Evolutionary conservation across 2,329 filamentous ascomycete species (phyloP).

Genomic region (Fusarium sacchari): DNA sequence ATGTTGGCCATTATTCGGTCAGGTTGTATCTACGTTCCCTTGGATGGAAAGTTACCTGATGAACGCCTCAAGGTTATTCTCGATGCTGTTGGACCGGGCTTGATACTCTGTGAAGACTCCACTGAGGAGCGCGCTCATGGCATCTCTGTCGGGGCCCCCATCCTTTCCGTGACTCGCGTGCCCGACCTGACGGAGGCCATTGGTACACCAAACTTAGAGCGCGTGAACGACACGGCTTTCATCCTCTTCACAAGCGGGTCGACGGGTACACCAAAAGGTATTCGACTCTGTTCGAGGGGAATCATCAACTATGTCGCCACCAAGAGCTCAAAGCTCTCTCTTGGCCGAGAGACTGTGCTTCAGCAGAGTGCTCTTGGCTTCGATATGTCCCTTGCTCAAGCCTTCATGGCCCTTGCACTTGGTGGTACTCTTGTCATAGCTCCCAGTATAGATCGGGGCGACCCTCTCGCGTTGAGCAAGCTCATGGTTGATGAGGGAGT

Average conservation of each 20-base stretch:
- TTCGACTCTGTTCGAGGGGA: background rate
- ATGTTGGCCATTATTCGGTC: background rate
- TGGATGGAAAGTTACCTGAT: background rate
- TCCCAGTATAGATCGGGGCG: background rate
- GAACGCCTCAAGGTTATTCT: background rate
- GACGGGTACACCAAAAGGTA: background rate
- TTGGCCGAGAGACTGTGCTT: background rate
- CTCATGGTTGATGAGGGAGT: background rate
- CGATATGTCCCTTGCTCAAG: background rate
- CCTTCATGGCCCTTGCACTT: background rate
- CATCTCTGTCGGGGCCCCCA: background rate
- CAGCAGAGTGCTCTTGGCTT: background rate
- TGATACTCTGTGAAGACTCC: background rate
- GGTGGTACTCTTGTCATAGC: background rate
- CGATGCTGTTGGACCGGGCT: background rate
- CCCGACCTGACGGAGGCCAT: rapidly evolving
- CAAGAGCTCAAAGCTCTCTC: background rate
- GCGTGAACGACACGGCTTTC: background rate
- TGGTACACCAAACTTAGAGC: background rate
- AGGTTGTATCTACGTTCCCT: background rate
- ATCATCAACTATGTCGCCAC: background rate
- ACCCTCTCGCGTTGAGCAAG: background rate
- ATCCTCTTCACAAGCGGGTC: background rate
- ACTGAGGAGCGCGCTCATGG: background rate
- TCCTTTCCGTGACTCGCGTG: background rate